Evolutionary conservation across 2,329 filamentous ascomycete species (phyloP).

Genomic region (Thelonectria discophora): DNA sequence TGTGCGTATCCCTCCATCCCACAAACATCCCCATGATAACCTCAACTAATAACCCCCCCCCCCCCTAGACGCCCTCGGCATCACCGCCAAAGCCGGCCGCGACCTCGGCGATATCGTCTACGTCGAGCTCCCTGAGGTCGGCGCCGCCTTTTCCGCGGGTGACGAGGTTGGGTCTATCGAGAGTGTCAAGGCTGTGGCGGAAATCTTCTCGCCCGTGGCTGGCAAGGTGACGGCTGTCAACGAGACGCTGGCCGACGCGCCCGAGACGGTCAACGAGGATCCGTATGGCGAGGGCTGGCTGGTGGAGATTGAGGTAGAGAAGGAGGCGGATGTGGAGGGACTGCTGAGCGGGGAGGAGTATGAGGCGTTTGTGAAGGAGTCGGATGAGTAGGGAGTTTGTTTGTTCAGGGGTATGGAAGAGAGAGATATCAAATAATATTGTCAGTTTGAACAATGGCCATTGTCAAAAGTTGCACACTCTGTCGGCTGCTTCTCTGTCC

Average conservation of each 20-base stretch:
- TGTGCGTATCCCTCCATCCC: constrained; percentile 29
- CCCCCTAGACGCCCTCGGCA: constrained; percentile 77
- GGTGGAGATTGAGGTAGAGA: constrained; percentile 76
- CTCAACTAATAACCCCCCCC: too few relatives aligned
- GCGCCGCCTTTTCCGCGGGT: constrained; percentile 70
- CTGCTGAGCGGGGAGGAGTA: constrained; percentile 80
- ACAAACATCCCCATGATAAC: neutral
- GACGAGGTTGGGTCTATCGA: constrained; percentile 89
- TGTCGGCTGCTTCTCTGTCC: too few relatives aligned
- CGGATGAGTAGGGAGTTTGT: constrained; percentile 9
- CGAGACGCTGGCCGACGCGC: constrained; percentile 74
- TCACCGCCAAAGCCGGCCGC: constrained; percentile 84
- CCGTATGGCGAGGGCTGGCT: constrained; percentile 85
- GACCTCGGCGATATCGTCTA: constrained; percentile 90
- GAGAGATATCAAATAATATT: neutral
- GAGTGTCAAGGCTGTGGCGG: constrained; percentile 90
- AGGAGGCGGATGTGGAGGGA: constrained; percentile 63
- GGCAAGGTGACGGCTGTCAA: constrained; percentile 79
- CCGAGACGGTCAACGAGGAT: constrained; percentile 73
- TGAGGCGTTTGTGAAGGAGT: constrained; percentile 33
- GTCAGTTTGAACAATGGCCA: neutral
- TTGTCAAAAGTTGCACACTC: neutral
- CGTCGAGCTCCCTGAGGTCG: constrained; percentile 80
- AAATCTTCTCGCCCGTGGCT: constrained; percentile 82
- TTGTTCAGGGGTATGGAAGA: neutral